Evolutionary conservation across 148 eudicot species (phyloP).

Genomic region (Hydrangea macrophylla): DNA sequence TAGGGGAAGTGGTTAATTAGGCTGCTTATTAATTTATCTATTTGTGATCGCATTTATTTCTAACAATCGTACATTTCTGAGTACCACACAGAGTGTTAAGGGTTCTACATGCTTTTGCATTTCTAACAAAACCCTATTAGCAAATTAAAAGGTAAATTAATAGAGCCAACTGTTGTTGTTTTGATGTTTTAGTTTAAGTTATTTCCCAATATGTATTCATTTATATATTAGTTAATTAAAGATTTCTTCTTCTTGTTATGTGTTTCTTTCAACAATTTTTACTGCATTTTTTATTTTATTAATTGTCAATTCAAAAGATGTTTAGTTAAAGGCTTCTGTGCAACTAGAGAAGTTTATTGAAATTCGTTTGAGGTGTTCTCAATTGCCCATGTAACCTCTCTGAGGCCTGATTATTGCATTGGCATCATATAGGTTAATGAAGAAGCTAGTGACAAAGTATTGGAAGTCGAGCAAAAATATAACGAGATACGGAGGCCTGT

Average conservation of each 20-base stretch:
- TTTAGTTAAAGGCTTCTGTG: not conserved
- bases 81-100: too few relatives aligned
- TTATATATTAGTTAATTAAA: too few relatives aligned
- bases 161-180: not conserved
- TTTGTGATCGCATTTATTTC: too few relatives aligned
- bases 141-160: too few relatives aligned
- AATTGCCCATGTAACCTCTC: not conserved
- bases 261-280: not conserved
- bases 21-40: too few relatives aligned
- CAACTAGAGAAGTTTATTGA: not conserved
- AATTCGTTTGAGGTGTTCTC: not conserved
- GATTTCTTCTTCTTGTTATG: not conserved
- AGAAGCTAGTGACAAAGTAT: constrained; percentile 74
- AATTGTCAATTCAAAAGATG: not conserved
- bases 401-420: not conserved
- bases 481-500: constrained; percentile 71
- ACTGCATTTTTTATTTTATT: not conserved
- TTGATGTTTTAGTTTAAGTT: too few relatives aligned
- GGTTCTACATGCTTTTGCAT: too few relatives aligned
- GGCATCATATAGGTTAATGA: constrained; percentile 57
- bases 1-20: too few relatives aligned
- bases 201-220: too few relatives aligned
- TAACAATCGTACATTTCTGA: too few relatives aligned
- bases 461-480: constrained; percentile 83
- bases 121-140: too few relatives aligned